Percentiles rank a stretch among this genome's conserved stretches.
Evolutionary conservation across 1,284 basidiomycete species (phyloP).

Genomic region (Austroboletus rostrupii): DNA sequence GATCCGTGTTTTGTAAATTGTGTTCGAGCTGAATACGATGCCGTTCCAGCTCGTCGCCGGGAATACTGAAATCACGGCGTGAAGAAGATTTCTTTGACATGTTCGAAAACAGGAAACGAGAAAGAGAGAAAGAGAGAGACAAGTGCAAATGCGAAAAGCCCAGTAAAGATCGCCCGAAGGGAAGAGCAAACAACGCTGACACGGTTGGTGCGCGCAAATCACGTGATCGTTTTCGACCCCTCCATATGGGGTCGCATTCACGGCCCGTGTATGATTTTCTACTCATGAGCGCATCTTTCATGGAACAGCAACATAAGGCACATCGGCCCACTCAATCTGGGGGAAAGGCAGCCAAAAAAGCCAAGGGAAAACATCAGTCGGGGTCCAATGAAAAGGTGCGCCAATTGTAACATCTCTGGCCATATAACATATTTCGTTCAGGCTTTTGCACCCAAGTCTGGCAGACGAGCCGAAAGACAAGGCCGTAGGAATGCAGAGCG

Average conservation of each 20-base stretch:
- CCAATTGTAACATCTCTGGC: background rate
- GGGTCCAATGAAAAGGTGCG: slow-evolving; percentile 89
- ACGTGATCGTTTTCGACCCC: slow-evolving; percentile 25
- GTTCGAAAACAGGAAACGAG: slow-evolving; percentile 13
- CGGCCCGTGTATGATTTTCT: background rate
- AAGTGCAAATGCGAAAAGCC: slow-evolving; percentile 13
- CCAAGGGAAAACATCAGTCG: slow-evolving; percentile 66
- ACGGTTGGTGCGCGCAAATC: slow-evolving; percentile 23
- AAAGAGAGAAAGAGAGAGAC: background rate
- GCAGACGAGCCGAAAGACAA: slow-evolving; percentile 82
- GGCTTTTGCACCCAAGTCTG: slow-evolving; percentile 94
- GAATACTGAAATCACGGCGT: slow-evolving; percentile 41
- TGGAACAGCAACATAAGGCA: slow-evolving; percentile 75
- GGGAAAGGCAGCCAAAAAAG: slow-evolving; percentile 73
- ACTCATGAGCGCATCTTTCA: slow-evolving; percentile 20
- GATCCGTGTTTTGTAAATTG: slow-evolving; percentile 66
- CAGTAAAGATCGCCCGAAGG: background rate
- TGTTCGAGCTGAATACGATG: slow-evolving; percentile 70
- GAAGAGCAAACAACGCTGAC: slow-evolving; percentile 14
- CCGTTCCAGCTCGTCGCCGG: slow-evolving; percentile 66
- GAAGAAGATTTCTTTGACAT: slow-evolving; percentile 28
- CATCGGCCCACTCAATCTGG: slow-evolving; percentile 75
- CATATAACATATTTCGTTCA: slow-evolving; percentile 29
- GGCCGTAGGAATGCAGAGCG: slow-evolving; percentile 89
- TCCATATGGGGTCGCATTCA: slow-evolving; percentile 14